Conservation (phyloP, 768 basidiomycete species). For the Austroboletus festivus region DNA sequence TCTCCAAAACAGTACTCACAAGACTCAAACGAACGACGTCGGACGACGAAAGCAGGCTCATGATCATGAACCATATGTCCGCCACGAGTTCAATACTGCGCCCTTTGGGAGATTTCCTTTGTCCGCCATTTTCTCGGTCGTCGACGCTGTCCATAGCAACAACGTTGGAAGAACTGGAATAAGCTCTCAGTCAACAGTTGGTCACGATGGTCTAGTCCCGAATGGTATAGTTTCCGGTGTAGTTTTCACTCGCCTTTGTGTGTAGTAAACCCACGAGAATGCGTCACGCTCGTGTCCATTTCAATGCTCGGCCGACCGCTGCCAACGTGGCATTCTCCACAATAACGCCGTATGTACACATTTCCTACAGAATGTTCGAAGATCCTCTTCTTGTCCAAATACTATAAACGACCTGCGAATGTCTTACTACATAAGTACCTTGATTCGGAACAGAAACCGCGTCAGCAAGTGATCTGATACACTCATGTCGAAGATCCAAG, state of each 20-base stretch:
- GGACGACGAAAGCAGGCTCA: slow-evolving; percentile 24
- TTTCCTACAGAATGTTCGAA: too few relatives aligned
- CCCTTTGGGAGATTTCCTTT: not conserved
- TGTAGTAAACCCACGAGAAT: slow-evolving; percentile 1
- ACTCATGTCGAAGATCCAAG: too few relatives aligned
- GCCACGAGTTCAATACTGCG: slow-evolving; percentile 17
- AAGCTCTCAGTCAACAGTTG: not conserved
- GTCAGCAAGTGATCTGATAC: too few relatives aligned
- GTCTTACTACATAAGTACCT: too few relatives aligned
- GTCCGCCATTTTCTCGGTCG: not conserved
- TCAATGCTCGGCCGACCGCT: not conserved
- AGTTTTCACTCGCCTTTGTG: slow-evolving; percentile 9
- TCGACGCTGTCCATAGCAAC: not conserved
- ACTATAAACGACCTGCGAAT: too few relatives aligned
- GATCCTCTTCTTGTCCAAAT: too few relatives aligned
- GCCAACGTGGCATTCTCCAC: slow-evolving; percentile 13
- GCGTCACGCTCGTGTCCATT: not conserved
- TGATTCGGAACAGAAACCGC: too few relatives aligned
- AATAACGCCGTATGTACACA: slow-evolving; percentile 19
- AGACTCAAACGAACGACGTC: slow-evolving; percentile 25
- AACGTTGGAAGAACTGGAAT: not conserved
- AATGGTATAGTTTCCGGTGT: not conserved
- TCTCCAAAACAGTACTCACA: slow-evolving; percentile 15
- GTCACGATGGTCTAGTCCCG: not conserved
- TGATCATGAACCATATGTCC: slow-evolving; percentile 30